Evolutionary conservation across 1,139 yeast species (phyloP).

Genomic region (Candida buenavistaensis): DNA sequence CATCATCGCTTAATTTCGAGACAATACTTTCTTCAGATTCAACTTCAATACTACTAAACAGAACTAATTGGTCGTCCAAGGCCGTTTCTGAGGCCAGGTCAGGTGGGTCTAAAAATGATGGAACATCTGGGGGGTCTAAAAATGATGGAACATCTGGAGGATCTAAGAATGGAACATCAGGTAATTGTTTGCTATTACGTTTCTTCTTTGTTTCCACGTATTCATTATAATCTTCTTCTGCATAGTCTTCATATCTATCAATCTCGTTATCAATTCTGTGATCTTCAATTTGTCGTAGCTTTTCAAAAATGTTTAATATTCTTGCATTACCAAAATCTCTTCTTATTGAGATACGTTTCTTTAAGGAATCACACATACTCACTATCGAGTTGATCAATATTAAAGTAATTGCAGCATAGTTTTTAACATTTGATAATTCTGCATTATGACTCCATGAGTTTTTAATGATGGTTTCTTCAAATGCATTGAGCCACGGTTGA

Average conservation of each 20-base stretch:
- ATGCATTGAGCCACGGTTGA: conserved; percentile 44
- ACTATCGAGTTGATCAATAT: conserved; percentile 45
- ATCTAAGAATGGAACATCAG: conserved; percentile 2
- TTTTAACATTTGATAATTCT: conserved; percentile 25
- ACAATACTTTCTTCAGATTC: conserved; percentile 6
- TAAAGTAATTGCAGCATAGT: conserved; percentile 47
- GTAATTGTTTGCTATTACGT: conserved; percentile 7
- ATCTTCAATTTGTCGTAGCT: conserved; percentile 35
- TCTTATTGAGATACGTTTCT: conserved; percentile 35
- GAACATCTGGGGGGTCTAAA: not conserved
- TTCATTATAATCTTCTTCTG: conserved; percentile 37
- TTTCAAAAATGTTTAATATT: conserved; percentile 37
- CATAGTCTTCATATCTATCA: conserved; percentile 39
- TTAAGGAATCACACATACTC: conserved; percentile 31
- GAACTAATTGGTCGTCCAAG: conserved; percentile 2
- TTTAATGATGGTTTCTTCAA: conserved; percentile 38
- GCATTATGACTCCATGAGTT: conserved; percentile 8
- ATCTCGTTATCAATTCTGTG: conserved; percentile 46
- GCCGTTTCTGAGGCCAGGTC: conserved; percentile 4
- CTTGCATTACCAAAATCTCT: conserved; percentile 44
- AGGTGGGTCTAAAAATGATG: not conserved
- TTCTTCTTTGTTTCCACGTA: conserved; percentile 7
- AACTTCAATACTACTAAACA: conserved; percentile 3
- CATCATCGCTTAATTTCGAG: conserved; percentile 13
- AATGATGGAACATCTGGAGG: not conserved